Base-by-base conservation (phyloP, 208 protist genomes). In the Leishmania mexicana region DNA sequence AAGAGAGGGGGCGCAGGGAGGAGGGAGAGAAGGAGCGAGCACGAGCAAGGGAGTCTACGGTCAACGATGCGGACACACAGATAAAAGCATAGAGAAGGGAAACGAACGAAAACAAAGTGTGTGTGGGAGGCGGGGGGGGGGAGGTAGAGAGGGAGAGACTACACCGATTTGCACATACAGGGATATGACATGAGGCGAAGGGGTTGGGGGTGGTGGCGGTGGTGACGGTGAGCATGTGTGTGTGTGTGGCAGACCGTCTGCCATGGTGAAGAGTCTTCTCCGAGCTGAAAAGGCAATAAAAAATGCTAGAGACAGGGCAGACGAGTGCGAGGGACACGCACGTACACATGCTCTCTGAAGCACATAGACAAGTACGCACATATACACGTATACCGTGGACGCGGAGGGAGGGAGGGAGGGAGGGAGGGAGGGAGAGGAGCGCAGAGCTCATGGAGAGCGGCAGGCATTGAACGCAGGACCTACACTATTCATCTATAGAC, bases 11-110 rank as follows among this genome's bases (percentile, higher is more conserved):
- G 57, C 24, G 57, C 7, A 7, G 57, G 28, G 57, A 7, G 19
- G 24, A 31, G 24, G 28, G 57, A 62, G 24, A 31, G 57, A 62
- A 31, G 7, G 57, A 62, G 0, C 17, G 57, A 62, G 13, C 57
- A 31, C 17, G 57, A 62, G 57, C 1, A 62, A 31, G 57, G 57
- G 57, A 62, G 57, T 62, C 57, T 62, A 62, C 57, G 57, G 31
- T 62, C 57, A 31, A 62, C 57, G 57, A 62, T 62, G 57, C 17
- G 45, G 6, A 76, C 53, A 71, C 35, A 49, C 73, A 38, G 10
- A 65, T 31, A 83, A 24, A 78, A 58, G 35, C n/a, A 86, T 38
- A 84, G 62, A 84, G 17, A 75, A 51, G 38, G 0, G 17, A 19
- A 31, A 67, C 31, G 31, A 35, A 35, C 31, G 31, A 35, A 76